Evolutionary conservation across 257 asterid genomes (phyloP).

Genomic region (Eustoma russellianum): DNA sequence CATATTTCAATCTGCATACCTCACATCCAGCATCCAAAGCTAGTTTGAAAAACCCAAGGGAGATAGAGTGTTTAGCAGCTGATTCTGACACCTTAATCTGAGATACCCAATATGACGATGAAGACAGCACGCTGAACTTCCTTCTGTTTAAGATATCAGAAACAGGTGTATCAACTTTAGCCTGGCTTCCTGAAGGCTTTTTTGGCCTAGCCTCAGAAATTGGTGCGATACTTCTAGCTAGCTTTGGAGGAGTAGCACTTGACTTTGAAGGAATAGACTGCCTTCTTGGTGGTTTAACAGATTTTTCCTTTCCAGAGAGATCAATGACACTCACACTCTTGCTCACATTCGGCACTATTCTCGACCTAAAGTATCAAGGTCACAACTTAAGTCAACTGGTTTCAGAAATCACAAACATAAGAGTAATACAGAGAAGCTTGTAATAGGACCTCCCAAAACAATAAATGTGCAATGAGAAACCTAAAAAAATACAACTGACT

Average conservation of each 20-base stretch:
- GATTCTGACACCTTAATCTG: slow-evolving; percentile 81
- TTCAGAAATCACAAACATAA: no score
- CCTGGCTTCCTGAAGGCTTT: slow-evolving; percentile 33
- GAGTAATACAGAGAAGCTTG: no score
- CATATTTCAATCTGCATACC: slow-evolving; percentile 27
- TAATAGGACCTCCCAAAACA: no score
- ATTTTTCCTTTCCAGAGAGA: slow-evolving; percentile 64
- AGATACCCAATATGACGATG: slow-evolving; percentile 78
- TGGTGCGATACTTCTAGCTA: slow-evolving; percentile 61
- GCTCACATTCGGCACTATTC: slow-evolving; percentile 44
- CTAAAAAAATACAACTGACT: no score
- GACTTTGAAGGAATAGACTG: slow-evolving; percentile 74
- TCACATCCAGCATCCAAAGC: slow-evolving; percentile 84
- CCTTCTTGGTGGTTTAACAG: slow-evolving; percentile 83
- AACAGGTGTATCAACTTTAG: slow-evolving; percentile 48
- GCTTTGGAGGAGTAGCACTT: slow-evolving; percentile 41
- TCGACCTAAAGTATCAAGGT: slow-evolving; percentile 31
- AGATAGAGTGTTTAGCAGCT: slow-evolving; percentile 68
- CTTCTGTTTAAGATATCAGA: slow-evolving; percentile 49
- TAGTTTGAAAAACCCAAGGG: slow-evolving; percentile 86
- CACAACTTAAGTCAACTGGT: no score
- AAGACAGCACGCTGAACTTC: slow-evolving; percentile 48
- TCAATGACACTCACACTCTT: slow-evolving; percentile 74
- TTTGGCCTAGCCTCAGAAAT: slow-evolving; percentile 61
- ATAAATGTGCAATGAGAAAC: no score